Evolutionary conservation across 148 eudicot species (phyloP).

Genomic region (Chenopodium quinoa): DNA sequence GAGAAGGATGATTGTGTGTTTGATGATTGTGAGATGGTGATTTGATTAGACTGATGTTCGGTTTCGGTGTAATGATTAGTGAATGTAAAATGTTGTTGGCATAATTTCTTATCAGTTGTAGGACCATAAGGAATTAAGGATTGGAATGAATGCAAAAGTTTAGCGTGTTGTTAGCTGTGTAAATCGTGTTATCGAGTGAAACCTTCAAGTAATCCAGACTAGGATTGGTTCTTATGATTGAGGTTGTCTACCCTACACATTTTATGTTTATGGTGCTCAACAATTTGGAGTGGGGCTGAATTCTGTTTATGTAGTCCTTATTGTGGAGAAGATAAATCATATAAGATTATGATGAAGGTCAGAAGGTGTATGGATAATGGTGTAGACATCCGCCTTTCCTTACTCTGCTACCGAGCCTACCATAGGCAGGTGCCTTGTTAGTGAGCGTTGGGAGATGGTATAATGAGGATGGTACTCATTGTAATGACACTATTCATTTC

Average conservation of each 20-base stretch:
- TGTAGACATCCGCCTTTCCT: background rate
- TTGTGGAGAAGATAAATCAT: background rate
- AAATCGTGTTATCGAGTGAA: background rate
- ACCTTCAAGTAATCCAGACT: background rate
- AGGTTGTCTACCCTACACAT: background rate
- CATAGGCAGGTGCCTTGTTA: background rate
- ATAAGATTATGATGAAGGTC: background rate
- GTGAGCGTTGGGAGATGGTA: background rate
- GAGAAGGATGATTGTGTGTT: background rate
- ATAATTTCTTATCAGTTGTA: background rate
- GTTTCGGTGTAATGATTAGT: too few relatives aligned
- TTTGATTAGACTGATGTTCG: too few relatives aligned
- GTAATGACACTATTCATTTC: background rate
- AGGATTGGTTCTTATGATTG: background rate
- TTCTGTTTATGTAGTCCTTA: background rate
- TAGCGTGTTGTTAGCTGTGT: background rate
- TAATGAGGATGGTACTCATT: background rate
- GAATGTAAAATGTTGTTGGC: background rate
- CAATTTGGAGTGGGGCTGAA: background rate
- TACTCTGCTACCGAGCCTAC: background rate
- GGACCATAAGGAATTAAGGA: background rate
- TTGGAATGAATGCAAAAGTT: background rate
- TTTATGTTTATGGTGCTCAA: background rate
- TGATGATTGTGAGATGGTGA: too few relatives aligned
- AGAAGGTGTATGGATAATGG: too few relatives aligned